Percentiles rank a stretch among this genome's conserved stretches.
phyloP scores from a whole-genome alignment of 2,329 filamentous ascomycete genomes.

The Trichoderma gracile region DNA sequence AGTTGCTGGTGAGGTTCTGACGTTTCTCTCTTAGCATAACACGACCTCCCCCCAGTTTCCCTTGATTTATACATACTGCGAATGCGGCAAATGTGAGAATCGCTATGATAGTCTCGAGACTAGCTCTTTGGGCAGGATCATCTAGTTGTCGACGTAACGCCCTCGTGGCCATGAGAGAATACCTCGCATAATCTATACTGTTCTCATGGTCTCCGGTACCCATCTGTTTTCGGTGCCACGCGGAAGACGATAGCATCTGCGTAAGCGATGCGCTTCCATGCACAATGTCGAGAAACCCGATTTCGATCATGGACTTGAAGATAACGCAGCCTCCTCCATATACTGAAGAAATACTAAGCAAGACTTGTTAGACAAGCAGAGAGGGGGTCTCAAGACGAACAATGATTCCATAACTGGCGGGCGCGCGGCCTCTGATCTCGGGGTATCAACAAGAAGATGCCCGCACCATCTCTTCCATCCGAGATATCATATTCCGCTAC shows the following conservation, averaged over 20 bases:
- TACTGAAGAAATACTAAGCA: neutral
- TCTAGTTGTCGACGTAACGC: neutral
- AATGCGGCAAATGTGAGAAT: constrained; percentile 14
- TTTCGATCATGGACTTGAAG: constrained; percentile 20
- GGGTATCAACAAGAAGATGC: constrained; percentile 1
- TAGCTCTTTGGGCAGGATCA: neutral
- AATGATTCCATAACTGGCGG: constrained; percentile 14
- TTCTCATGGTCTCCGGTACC: constrained; percentile 8
- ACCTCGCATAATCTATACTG: constrained; percentile 17
- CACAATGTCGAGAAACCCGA: constrained; percentile 11
- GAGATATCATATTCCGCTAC: too few species aligned
- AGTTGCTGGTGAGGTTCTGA: constrained; percentile 10
- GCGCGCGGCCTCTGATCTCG: constrained; percentile 7
- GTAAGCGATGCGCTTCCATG: constrained; percentile 13
- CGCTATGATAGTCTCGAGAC: constrained; percentile 14
- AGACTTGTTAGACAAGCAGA: neutral
- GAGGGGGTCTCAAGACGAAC: neutral
- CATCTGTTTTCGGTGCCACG: constrained; percentile 9
- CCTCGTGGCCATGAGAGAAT: constrained; percentile 18
- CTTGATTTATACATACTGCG: neutral
- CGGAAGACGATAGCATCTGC: constrained; percentile 15
- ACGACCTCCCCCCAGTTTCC: neutral
- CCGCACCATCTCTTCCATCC: neutral
- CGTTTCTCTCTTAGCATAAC: neutral
- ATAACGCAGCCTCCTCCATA: constrained; percentile 17